Base-by-base conservation (phyloP, 2,329 filamentous ascomycete species). In the Claviceps lovelessii region DNA sequence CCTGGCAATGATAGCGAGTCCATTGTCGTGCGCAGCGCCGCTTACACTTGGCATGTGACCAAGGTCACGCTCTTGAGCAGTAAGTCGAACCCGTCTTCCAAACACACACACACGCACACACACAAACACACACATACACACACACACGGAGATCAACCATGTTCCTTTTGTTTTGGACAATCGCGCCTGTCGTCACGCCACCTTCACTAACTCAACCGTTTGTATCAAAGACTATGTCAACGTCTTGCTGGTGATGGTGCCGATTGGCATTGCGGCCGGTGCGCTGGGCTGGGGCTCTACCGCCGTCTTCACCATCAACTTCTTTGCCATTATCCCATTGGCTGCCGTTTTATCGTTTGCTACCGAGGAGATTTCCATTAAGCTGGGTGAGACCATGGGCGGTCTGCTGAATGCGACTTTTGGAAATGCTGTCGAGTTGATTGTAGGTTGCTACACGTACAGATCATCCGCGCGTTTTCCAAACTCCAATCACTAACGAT, bases 341-440 rank as follows among this genome's bases (percentile, higher is more conserved):
- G 85, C 85, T 13, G 80, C 85, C 28, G 77, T 89, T 57, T 73
- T 90, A 56, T 86, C 84, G 54, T 88, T 88, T 67, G 86, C 85
- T 56, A 89, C 86, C 1, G 86, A 90, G 68, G 85, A 90, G 69
- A 80, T 90, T 57, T 83, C 84, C 3, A 73, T 78, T 15, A 84
- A 84, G 65, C 71, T 90, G 29, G 86, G 86, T 50, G 83, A 89
- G 62, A 85, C 85, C 1, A 68, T 90, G 33, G 86, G 86, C 55
- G 86, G 86, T 19, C 68, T 88, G 58, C 74, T 87, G 57, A 89
- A 89, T 66, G 85, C 85, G 33, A 88, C 85, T 0, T 89, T 88
- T 68, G 85, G 85, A 62, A 90, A 89, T 69, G 85, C 85, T 15
- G 86, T 90, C 52, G 86, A 90, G 67, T 70, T 90, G 59, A 89